Base-by-base conservation (phyloP, 495 filamentous ascomycete species). In the Neurospora intermedia region DNA sequence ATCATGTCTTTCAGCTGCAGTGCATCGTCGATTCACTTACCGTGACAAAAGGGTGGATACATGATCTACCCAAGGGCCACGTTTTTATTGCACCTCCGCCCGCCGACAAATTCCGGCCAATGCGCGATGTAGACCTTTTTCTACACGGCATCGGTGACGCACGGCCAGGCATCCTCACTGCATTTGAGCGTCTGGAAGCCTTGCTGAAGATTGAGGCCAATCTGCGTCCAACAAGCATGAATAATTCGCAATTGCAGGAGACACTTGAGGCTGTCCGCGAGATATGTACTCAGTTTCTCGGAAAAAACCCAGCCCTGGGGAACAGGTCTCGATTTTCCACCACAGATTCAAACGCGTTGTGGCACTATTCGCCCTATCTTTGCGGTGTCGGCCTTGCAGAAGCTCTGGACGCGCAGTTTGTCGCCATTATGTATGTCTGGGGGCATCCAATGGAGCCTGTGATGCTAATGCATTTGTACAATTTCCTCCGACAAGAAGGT, bases 321-420 rank as follows among this genome's bases (percentile, higher is more conserved):
- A 11, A 59, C 13, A 27, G 2, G 1, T 84, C 83, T 43, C 83
- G 82, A 13, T 85, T 87, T 70, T 77, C 80, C 38, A 74, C 76
- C 11, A 83, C 79, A 27, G 81, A 84, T 71, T 40, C 80, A 2
- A 87, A 86, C 71, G 84, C 84, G 4, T 78, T 87, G 54, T 86
- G 83, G 85, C 81, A 83, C 43, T 87, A 85, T 70, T 87, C 83
- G 20, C 86, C 85, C 3, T 86, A 83, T 74, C 79, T 87, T 18
- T 87, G 85, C 69, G 84, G 84, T 9, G 81, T 79, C 5, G 84
- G 85, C 4, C 79, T 87, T 7, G 73, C 74, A 18, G 84, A 86
- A 75, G 82, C 69, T 7, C 80, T 87, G 3, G 77, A 81, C 31
- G 62, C 80, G 42, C 76, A 77, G 2, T 85, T 83, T 71, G 42